Percentiles rank a stretch among this genome's conserved stretches.
phyloP scores from a whole-genome alignment of 345 rosid genomes.

The Dovyalis caffra region DNA sequence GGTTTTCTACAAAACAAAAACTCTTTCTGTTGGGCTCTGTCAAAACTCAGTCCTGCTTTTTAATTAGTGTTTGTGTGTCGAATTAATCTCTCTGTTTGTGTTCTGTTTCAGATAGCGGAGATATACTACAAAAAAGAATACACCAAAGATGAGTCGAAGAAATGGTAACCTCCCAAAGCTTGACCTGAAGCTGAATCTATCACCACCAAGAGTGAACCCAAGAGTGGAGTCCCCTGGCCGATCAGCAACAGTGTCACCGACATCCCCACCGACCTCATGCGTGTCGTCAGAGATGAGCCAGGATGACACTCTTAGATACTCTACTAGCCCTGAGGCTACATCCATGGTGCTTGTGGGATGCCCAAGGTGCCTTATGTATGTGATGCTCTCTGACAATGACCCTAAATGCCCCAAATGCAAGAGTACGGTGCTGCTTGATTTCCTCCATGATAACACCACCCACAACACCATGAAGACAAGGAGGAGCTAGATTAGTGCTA shows the following conservation, averaged over 20 bases:
- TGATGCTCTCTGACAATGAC: constrained; percentile 26
- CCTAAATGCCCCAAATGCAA: constrained; percentile 31
- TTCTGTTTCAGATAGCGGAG: constrained; percentile 8
- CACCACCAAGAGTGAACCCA: constrained; percentile 60
- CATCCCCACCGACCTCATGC: constrained; percentile 89
- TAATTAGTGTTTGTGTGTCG: neutral
- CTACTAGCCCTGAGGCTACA: constrained; percentile 82
- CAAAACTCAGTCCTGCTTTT: neutral
- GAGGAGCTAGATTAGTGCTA: constrained; percentile 25
- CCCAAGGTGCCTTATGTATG: constrained; percentile 30
- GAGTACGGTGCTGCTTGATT: constrained; percentile 26
- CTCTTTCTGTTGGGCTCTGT: neutral
- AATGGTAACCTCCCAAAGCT: constrained; percentile 63
- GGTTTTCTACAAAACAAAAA: neutral
- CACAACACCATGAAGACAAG: constrained; percentile 27
- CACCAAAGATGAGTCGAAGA: constrained; percentile 65
- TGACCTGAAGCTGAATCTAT: constrained; percentile 85
- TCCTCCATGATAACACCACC: constrained; percentile 18
- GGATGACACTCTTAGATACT: constrained; percentile 43
- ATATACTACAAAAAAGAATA: neutral
- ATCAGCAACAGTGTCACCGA: constrained; percentile 67
- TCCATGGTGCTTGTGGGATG: constrained; percentile 84
- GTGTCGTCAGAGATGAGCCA: constrained; percentile 75
- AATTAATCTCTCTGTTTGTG: neutral
- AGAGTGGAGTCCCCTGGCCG: constrained; percentile 58